These are phyloP conservation scores for Torulaspora franciscae DNA, from an alignment of 805 yeast species.

Conservation along the genomic window DNA sequence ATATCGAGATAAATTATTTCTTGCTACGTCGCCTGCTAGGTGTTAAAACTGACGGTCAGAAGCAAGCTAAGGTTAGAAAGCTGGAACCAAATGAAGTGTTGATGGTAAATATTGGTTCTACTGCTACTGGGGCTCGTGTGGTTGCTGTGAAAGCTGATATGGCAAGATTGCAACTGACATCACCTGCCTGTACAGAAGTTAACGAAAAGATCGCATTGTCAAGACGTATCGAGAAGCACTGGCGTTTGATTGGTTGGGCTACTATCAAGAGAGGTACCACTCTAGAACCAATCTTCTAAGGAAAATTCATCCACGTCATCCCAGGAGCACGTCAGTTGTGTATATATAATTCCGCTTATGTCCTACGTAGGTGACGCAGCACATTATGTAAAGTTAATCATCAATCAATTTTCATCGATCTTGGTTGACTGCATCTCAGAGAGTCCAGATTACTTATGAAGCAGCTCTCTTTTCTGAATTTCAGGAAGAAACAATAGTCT, in stretches of 20 bases:
- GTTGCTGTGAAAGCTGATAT: constrained; percentile 97
- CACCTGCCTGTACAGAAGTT: constrained; percentile 98
- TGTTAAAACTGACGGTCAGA: constrained; percentile 96
- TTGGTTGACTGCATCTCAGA: constrained; percentile 1
- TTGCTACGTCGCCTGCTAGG: constrained; percentile 93
- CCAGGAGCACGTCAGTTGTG: constrained; percentile 9
- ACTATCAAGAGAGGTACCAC: constrained; percentile 92
- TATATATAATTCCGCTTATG: constrained; percentile 8
- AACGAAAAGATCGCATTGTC: constrained; percentile 98
- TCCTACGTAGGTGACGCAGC: constrained; percentile 15
- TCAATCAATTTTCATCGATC: constrained; percentile 3
- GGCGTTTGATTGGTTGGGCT: constrained; percentile 99
- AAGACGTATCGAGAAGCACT: constrained; percentile 98
- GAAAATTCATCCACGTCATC: constrained; percentile 6
- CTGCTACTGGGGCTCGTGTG: constrained; percentile 99
- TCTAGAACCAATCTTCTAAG: constrained; percentile 59
- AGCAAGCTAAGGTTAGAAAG: constrained; percentile 94
- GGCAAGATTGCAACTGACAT: constrained; percentile 94
- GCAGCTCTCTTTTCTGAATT: too few species aligned
- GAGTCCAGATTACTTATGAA: too few species aligned
- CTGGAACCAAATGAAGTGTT: constrained; percentile 90
- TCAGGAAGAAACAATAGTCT: background rate
- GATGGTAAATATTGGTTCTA: constrained; percentile 98
- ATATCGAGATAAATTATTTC: constrained; percentile 95
- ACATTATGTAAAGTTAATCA: constrained; percentile 16